Evolutionary conservation across 164 flowering plant species (phyloP).

Genomic region (Aristolochia californica): DNA sequence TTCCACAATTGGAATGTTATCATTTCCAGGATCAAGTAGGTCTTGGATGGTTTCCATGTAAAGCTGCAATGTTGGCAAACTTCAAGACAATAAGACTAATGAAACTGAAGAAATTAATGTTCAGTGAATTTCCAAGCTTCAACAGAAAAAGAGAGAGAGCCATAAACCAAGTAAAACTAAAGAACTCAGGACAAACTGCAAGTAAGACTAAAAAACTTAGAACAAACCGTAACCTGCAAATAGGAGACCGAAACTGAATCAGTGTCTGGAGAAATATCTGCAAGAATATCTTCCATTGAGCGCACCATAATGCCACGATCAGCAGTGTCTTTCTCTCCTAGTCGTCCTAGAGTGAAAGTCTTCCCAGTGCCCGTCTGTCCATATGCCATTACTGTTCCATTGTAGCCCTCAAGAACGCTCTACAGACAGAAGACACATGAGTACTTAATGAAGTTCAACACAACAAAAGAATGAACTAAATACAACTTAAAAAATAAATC

Average conservation of each 20-base stretch:
- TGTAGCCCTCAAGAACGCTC: slow-evolving; percentile 97
- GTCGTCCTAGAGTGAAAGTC: slow-evolving; percentile 88
- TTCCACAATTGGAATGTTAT: slow-evolving; percentile 79
- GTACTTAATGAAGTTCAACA: no score
- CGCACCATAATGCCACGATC: slow-evolving; percentile 97
- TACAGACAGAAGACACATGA: slow-evolving; percentile 17
- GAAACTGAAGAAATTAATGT: no score
- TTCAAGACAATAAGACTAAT: no score
- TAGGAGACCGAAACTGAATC: slow-evolving; percentile 82
- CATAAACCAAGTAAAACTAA: neutral
- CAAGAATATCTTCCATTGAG: slow-evolving; percentile 87
- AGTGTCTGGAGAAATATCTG: slow-evolving; percentile 54
- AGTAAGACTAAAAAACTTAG: neutral
- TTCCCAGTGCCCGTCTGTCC: slow-evolving; percentile 98
- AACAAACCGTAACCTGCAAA: slow-evolving; percentile 54
- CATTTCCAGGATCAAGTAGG: slow-evolving; percentile 82
- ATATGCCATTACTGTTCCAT: slow-evolving; percentile 98
- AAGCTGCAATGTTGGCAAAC: slow-evolving; percentile 38
- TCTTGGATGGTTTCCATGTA: slow-evolving; percentile 99
- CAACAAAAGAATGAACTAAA: no score
- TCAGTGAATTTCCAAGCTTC: no score
- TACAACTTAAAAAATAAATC: no score
- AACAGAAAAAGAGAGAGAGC: no score
- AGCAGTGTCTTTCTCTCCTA: slow-evolving; percentile 89
- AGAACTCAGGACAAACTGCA: neutral